Evolutionary conservation across 192 early-diverging fungal genomes (phyloP), one percentile per base, ranked within the genome.

Genomic region (Coemansia sp.): DNA sequence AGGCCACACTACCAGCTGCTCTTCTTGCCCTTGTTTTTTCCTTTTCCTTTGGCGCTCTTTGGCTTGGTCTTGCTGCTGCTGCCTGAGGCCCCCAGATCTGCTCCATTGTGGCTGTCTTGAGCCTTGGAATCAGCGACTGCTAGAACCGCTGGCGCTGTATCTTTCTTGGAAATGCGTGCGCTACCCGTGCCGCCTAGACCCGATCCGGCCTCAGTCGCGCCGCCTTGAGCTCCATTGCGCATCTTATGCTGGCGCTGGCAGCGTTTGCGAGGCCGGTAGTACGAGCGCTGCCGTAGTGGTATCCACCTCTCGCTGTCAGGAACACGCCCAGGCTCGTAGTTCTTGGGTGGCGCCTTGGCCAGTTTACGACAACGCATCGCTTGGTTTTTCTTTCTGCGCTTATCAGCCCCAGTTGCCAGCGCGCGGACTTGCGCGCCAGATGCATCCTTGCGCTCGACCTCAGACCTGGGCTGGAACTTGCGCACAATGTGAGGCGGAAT

Each of bases 131-230:
- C 29, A 22, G 38, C 37, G 37, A 35, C 16, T 6, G 41, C 23
- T 31, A 47, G 16, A 4, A 45, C 11, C 6, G 27, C 6, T 39
- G 60, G 29, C 14, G 67, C 26, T 11, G 37, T 21, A 5, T 29
- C 57, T 16, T 58, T 71, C 16, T 72, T 69, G 17, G 62, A 65
- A 45, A 82, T 82, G 53, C 74, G 73, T 22, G 79, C 79, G 21
- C 79, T 82, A 14, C 79, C 79, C 4, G 79, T 82, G 25, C 69
- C 74, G 9, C 79, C 79, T 23, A 82, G 58, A 9, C 79, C 79
- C 5, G 67, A 60, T 10, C 74, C 68, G 27, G 77, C 72, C 43
- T 70, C 74, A 1, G 59, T 51, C 22, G 67, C 60, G 7, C 79
- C 74, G 23, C 79, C 79, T 38, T 82, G 79, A 14, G 79, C 74